phyloP scores from a whole-genome alignment of 768 basidiomycete species.

The Pholiota molesta region DNA sequence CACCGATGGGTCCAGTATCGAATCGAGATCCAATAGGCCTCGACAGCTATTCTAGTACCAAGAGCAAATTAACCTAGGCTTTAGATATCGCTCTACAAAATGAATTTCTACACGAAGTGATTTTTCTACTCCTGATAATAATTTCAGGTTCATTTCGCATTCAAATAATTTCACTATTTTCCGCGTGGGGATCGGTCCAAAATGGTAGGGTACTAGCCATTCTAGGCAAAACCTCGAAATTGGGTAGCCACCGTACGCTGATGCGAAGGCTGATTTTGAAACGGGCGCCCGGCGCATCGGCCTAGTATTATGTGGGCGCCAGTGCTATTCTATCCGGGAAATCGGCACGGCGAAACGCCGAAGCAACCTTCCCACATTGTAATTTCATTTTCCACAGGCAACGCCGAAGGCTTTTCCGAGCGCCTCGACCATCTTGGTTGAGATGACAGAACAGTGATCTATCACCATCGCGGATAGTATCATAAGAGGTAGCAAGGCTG shows the following conservation, averaged over 20 bases:
- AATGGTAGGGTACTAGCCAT: not conserved
- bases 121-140: not conserved
- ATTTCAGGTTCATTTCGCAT: not conserved
- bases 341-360: not conserved
- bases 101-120: not conserved
- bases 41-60: not conserved
- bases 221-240: not conserved
- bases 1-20: not conserved
- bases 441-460: not conserved
- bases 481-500: not conserved
- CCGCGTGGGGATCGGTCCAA: not conserved
- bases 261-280: not conserved
- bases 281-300: no score
- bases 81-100: not conserved
- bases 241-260: not conserved
- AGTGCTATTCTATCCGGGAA: no score
- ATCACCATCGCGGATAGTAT: conserved; percentile 9
- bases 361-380: not conserved
- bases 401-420: not conserved
- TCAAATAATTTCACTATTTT: not conserved
- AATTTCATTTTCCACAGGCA: not conserved
- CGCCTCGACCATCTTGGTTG: not conserved
- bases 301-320: no score
- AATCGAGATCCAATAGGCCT: not conserved
- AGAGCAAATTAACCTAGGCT: no score